These are phyloP conservation scores for Stevia rebaudiana DNA, from an alignment of 140 eudicot genomes.

Conservation along the genomic window DNA sequence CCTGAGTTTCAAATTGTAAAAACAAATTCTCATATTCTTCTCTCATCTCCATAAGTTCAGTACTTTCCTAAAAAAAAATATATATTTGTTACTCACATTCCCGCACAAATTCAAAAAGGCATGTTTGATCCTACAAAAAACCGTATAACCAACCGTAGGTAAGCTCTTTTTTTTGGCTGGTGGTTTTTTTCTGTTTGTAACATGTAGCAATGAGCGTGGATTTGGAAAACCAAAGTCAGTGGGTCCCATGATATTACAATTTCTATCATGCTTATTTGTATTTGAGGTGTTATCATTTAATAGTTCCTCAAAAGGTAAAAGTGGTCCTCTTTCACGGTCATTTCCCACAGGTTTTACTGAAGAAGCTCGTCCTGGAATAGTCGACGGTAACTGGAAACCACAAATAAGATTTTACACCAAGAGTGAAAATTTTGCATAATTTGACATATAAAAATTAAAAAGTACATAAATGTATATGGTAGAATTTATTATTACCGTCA, in stretches of 20 bases:
- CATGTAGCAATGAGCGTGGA: slow-evolving; percentile 60
- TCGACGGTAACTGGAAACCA: slow-evolving; percentile 42
- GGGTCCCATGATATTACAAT: slow-evolving; percentile 4
- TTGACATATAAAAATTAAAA: background rate
- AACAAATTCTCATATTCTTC: slow-evolving; percentile 68
- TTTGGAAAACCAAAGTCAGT: slow-evolving; percentile 56
- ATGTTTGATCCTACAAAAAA: slow-evolving; percentile 10
- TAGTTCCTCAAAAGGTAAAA: slow-evolving; percentile 80
- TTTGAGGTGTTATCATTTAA: slow-evolving; percentile 40
- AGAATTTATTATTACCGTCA: slow-evolving; percentile 41
- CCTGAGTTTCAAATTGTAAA: slow-evolving; percentile 64
- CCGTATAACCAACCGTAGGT: slow-evolving; percentile 36
- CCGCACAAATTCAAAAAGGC: slow-evolving; percentile 1
- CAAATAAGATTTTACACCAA: slow-evolving; percentile 8
- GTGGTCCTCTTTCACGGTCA: slow-evolving; percentile 48
- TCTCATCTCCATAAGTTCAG: slow-evolving; percentile 50
- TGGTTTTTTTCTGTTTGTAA: slow-evolving; percentile 76
- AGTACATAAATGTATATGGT: background rate
- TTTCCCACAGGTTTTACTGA: slow-evolving; percentile 38
- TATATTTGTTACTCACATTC: slow-evolving; percentile 10
- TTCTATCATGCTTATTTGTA: slow-evolving; percentile 35
- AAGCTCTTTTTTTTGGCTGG: slow-evolving; percentile 49
- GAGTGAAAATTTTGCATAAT: background rate
- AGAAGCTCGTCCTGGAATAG: slow-evolving; percentile 47
- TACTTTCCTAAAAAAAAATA: slow-evolving; percentile 51